Percentiles rank a stretch among this genome's conserved stretches.
These are phyloP conservation scores for Colletotrichum tabaci DNA, from an alignment of 2,329 filamentous ascomycete species.

Conservation along the genomic window DNA sequence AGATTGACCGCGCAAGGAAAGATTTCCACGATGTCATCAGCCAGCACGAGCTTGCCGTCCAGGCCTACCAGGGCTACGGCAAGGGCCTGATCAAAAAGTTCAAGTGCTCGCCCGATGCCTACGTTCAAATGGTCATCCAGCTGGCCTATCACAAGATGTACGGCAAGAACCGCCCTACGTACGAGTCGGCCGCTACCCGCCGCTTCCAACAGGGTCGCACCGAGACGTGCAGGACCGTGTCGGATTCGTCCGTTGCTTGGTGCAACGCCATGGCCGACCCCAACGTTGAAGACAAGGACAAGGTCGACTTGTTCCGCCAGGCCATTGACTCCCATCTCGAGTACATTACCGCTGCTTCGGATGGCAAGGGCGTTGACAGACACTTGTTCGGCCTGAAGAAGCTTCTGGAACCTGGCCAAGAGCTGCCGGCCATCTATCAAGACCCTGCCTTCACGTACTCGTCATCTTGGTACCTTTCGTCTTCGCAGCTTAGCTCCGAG, in stretches of 20 bases:
- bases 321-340: constrained; percentile 87
- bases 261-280: constrained; percentile 88
- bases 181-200: constrained; percentile 94
- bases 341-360: constrained; percentile 90
- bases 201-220: constrained; percentile 97
- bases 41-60: constrained; percentile 91
- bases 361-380: constrained; percentile 94
- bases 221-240: constrained; percentile 94
- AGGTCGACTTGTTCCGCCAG: constrained; percentile 83
- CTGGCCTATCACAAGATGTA: constrained; percentile 99
- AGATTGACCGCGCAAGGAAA: constrained; percentile 82
- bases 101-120: constrained; percentile 97
- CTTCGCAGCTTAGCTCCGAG: constrained; percentile 92
- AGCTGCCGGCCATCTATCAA: constrained; percentile 85
- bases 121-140: constrained; percentile 98
- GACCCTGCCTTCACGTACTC: constrained; percentile 91
- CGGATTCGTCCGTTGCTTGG: constrained; percentile 91
- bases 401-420: constrained; percentile 84
- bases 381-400: constrained; percentile 99
- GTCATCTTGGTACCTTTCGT: constrained; percentile 89
- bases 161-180: constrained; percentile 96
- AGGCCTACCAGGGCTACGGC: constrained; percentile 97
- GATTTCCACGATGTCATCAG: constrained; percentile 88
- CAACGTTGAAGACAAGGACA: constrained; percentile 73
- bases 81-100: constrained; percentile 99